These are phyloP conservation scores for Vitis cinerea DNA, from an alignment of 164 flowering plant genomes.

Conservation along the genomic window DNA sequence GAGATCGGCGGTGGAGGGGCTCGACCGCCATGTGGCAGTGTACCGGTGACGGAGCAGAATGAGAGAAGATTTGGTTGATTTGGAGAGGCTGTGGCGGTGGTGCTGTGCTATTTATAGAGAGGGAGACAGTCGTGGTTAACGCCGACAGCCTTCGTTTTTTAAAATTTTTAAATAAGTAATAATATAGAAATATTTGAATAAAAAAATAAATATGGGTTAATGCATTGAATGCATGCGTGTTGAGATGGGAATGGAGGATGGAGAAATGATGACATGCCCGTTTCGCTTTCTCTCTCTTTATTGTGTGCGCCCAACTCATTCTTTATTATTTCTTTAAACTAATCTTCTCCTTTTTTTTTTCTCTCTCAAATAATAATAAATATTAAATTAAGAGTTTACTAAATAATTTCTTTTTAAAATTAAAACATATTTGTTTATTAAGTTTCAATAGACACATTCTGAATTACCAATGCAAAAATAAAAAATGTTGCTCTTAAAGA, in stretches of 20 bases:
- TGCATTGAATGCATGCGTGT: neutral
- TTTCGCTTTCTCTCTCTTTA: too few species aligned
- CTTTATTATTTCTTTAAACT: too few species aligned
- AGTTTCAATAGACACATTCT: too few species aligned
- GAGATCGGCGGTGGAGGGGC: constrained; percentile 19
- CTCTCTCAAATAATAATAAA: too few species aligned
- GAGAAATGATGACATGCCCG: too few species aligned
- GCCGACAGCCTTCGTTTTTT: constrained; percentile 35
- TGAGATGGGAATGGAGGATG: neutral
- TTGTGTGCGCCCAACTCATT: too few species aligned
- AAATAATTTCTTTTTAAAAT: too few species aligned
- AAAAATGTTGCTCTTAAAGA: too few species aligned
- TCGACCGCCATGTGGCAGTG: constrained; percentile 33
- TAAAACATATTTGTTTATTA: too few species aligned
- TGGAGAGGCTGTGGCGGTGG: neutral
- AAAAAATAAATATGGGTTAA: neutral
- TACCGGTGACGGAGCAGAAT: neutral
- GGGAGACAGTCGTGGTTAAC: constrained; percentile 30
- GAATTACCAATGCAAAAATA: too few species aligned
- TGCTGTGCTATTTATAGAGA: constrained; percentile 26
- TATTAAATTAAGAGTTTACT: too few species aligned
- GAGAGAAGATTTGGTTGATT: neutral
- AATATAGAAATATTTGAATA: neutral
- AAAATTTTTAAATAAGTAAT: neutral
- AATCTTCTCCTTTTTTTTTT: too few species aligned